These are phyloP conservation scores for Zygosaccharomyces rouxii DNA, from an alignment of 805 yeast genomes.

Conservation along the genomic window DNA sequence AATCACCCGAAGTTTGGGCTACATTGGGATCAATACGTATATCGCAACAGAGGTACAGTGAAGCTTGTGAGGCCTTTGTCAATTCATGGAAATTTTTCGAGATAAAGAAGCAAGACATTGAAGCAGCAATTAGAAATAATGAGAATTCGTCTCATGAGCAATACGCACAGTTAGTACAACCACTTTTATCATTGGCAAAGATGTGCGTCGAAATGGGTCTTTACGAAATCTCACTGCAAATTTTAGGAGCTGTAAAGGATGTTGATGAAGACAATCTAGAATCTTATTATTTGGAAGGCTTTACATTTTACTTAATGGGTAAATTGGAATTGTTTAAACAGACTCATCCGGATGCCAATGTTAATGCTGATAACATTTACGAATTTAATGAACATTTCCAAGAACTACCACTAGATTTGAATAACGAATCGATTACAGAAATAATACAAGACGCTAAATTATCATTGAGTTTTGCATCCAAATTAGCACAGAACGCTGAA, in stretches of 20 bases:
- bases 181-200: conserved; percentile 66
- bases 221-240: conserved; percentile 61
- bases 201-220: conserved; percentile 73
- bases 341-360: conserved; percentile 18
- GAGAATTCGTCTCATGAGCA: conserved; percentile 35
- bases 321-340: conserved; percentile 30
- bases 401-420: conserved; percentile 38
- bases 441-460: conserved; percentile 35
- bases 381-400: conserved; percentile 34
- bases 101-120: conserved; percentile 46
- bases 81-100: conserved; percentile 72
- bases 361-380: conserved; percentile 30
- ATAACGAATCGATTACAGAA: conserved; percentile 33
- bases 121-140: conserved; percentile 39
- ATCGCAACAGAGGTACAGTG: conserved; percentile 71
- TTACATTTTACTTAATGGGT: conserved; percentile 57
- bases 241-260: conserved; percentile 63
- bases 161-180: conserved; percentile 65
- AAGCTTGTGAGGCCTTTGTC: conserved; percentile 63
- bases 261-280: conserved; percentile 84
- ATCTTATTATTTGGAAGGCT: conserved; percentile 75
- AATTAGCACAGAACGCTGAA: conserved; percentile 41
- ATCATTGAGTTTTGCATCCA: conserved; percentile 39
- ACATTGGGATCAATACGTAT: conserved; percentile 81
- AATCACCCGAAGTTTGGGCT: conserved; percentile 77